Percentiles rank a stretch among this genome's conserved stretches.
Conservation (phyloP, 1,139 yeast species). For the Spencermartinsiella ligniputridi region DNA sequence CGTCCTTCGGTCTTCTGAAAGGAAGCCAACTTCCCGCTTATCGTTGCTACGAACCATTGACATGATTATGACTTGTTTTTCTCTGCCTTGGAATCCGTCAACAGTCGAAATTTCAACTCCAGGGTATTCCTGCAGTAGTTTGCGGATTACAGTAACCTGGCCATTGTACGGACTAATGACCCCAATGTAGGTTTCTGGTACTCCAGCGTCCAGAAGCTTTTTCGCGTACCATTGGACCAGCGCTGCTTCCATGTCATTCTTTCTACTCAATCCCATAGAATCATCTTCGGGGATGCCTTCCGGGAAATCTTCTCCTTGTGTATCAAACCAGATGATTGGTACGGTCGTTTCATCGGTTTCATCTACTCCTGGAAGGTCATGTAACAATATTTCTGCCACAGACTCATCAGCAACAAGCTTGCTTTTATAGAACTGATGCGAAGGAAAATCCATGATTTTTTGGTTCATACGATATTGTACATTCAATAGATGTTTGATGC, state of each 20-base stretch:
- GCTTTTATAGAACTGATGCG: slow-evolving; percentile 58
- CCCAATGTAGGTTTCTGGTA: slow-evolving; percentile 52
- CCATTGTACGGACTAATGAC: slow-evolving; percentile 87
- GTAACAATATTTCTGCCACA: slow-evolving; percentile 50
- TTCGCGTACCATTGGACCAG: slow-evolving; percentile 55
- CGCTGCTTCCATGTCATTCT: slow-evolving; percentile 67
- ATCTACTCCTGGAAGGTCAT: slow-evolving; percentile 54
- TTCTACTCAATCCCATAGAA: slow-evolving; percentile 38
- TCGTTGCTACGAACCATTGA: slow-evolving; percentile 76
- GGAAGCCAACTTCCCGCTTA: slow-evolving; percentile 64
- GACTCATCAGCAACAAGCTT: slow-evolving; percentile 57
- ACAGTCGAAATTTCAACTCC: slow-evolving; percentile 77
- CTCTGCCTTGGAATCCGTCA: slow-evolving; percentile 93
- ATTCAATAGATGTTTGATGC: slow-evolving; percentile 53
- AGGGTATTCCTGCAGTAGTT: slow-evolving; percentile 46
- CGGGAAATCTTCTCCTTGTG: slow-evolving; percentile 78
- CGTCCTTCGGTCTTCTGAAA: slow-evolving; percentile 58
- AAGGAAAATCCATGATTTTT: slow-evolving; percentile 74
- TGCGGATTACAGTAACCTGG: slow-evolving; percentile 64
- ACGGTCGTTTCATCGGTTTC: slow-evolving; percentile 41
- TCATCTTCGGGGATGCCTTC: slow-evolving; percentile 42
- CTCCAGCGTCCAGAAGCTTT: slow-evolving; percentile 47
- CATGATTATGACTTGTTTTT: slow-evolving; percentile 78
- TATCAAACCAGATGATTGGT: slow-evolving; percentile 77
- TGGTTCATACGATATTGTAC: slow-evolving; percentile 86